Evolutionary conservation across 352 stramenopile species (phyloP).

Genomic region (Pythium guiyangense): DNA sequence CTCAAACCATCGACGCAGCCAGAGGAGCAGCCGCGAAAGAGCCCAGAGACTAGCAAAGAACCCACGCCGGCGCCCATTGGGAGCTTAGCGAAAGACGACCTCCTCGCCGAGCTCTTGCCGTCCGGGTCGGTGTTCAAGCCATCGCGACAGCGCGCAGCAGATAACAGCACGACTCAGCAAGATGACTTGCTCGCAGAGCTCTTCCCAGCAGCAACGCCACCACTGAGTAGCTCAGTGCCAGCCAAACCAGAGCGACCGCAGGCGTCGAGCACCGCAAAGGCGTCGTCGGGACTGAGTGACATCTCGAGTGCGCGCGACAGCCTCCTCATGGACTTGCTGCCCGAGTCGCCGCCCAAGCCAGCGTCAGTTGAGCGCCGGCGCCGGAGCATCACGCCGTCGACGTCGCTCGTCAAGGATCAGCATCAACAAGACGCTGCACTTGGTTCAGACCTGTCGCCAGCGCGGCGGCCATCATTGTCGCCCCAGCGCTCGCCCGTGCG

Average conservation of each 20-base stretch:
- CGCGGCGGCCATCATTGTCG: conserved; percentile 1
- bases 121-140: conserved; percentile 1
- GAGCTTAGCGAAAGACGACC: conserved; percentile 3
- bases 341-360: conserved; percentile 30
- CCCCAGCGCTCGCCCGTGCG: conserved; percentile 8
- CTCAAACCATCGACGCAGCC: background rate
- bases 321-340: conserved; percentile 49
- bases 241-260: background rate
- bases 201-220: conserved; percentile 9
- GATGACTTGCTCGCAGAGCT: conserved; percentile 20
- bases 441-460: no score
- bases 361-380: conserved; percentile 6
- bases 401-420: conserved; percentile 25
- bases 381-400: conserved; percentile 8
- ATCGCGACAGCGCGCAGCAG: background rate
- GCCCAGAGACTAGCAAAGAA: background rate
- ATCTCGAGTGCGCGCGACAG: conserved; percentile 40
- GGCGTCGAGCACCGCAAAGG: background rate
- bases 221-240: no score
- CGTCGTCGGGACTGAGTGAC: background rate
- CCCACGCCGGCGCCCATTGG: background rate
- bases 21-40: background rate
- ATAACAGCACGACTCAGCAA: background rate
- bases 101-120: conserved; percentile 10
- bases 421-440: conserved; percentile 2